These are phyloP conservation scores for Xylariaceae sp. DNA, from an alignment of 2,329 filamentous ascomycete species.

Conservation along the genomic window DNA sequence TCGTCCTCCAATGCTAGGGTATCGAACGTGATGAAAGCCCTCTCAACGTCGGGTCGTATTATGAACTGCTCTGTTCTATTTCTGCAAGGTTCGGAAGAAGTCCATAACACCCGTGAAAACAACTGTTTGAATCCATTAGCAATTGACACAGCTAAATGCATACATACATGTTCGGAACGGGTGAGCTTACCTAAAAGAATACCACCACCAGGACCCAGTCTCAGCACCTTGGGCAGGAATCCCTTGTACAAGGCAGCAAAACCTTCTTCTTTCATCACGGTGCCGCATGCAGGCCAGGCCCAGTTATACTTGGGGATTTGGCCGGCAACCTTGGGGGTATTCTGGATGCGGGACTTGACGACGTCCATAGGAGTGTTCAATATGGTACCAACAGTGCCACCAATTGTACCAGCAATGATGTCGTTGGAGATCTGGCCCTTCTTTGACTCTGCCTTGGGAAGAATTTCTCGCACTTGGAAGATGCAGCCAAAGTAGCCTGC, in stretches of 20 bases:
- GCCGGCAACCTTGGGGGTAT: slow-evolving; percentile 84
- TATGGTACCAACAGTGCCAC: slow-evolving; percentile 87
- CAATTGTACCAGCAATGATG: slow-evolving; percentile 82
- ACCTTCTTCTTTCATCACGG: slow-evolving; percentile 91
- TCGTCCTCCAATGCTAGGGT: slow-evolving; percentile 21
- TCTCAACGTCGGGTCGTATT: not conserved
- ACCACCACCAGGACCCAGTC: slow-evolving; percentile 58
- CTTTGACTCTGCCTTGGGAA: slow-evolving; percentile 85
- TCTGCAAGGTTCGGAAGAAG: slow-evolving; percentile 34
- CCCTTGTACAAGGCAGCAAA: slow-evolving; percentile 95
- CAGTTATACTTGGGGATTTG: slow-evolving; percentile 95
- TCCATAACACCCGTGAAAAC: slow-evolving; percentile 37
- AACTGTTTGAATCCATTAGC: slow-evolving; percentile 19
- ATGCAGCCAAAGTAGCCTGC: slow-evolving; percentile 83
- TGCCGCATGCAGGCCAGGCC: slow-evolving; percentile 87
- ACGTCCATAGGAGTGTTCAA: slow-evolving; percentile 72
- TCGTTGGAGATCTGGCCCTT: slow-evolving; percentile 84
- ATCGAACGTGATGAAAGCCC: slow-evolving; percentile 21
- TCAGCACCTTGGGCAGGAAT: slow-evolving; percentile 92
- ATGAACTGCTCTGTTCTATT: slow-evolving; percentile 18
- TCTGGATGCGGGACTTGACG: slow-evolving; percentile 98
- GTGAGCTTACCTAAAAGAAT: slow-evolving; percentile 67
- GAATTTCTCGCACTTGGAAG: slow-evolving; percentile 87
- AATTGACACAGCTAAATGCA: not conserved
- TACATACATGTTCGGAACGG: not conserved